These are phyloP conservation scores for Dioscorea dumetorum DNA, from an alignment of 106 monocot species.

Conservation along the genomic window DNA sequence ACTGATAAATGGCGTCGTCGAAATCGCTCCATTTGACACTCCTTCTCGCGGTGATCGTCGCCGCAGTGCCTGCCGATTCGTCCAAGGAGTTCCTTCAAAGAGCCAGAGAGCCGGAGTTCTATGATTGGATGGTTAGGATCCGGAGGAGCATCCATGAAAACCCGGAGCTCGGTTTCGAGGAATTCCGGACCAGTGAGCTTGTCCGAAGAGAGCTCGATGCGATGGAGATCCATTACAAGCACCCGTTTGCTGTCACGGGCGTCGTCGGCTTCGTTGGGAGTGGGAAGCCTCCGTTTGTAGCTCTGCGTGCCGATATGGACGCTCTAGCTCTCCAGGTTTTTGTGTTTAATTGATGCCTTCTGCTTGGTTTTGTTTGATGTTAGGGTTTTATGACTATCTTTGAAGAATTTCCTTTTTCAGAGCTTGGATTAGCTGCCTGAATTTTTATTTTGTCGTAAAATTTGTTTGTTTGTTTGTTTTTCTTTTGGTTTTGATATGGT, in stretches of 20 bases:
- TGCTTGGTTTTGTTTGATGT: no score
- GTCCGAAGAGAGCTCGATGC: conserved; percentile 65
- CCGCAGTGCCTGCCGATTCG: no score
- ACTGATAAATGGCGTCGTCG: no score
- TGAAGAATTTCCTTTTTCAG: background rate
- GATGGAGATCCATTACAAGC: conserved; percentile 50
- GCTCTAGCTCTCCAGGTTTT: conserved; percentile 83
- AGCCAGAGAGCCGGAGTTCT: conserved; percentile 56
- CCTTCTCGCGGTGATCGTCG: no score
- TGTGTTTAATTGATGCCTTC: background rate
- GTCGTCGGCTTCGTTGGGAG: conserved; percentile 64
- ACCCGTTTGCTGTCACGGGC: conserved; percentile 79
- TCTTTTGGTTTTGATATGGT: background rate
- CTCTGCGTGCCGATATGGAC: conserved; percentile 87
- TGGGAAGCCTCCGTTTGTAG: conserved; percentile 74
- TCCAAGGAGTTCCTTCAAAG: conserved; percentile 32
- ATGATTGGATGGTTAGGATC: conserved; percentile 79
- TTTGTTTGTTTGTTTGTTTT: no score
- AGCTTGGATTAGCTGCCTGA: background rate
- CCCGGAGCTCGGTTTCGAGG: conserved; percentile 86
- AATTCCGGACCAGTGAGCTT: conserved; percentile 72
- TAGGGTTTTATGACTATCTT: background rate
- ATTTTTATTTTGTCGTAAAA: no score
- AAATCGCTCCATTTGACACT: no score
- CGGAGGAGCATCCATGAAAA: conserved; percentile 84